These are phyloP conservation scores for Microcera coccophila DNA, from an alignment of 2,329 filamentous ascomycete genomes.

Conservation along the genomic window DNA sequence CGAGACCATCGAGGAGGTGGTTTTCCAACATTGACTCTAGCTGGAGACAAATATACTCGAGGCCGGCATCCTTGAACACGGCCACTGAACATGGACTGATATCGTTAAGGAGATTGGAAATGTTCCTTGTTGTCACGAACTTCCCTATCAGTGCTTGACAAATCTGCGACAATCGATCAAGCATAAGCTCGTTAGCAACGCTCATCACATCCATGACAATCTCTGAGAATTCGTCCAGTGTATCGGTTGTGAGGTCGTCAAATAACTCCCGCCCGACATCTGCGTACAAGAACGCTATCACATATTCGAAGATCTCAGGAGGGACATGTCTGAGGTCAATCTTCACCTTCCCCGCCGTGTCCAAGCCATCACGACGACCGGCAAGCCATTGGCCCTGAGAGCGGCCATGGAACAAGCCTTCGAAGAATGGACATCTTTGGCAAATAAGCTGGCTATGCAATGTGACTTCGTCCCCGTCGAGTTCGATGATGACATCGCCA, in stretches of 20 bases:
- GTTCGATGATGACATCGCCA: constrained; percentile 73
- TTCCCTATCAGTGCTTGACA: constrained; percentile 81
- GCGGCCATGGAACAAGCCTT: constrained; percentile 83
- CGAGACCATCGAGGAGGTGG: constrained; percentile 77
- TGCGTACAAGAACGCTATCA: constrained; percentile 77
- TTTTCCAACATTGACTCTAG: constrained; percentile 91
- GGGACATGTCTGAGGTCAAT: constrained; percentile 83
- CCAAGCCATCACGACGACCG: constrained; percentile 52
- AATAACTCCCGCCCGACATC: constrained; percentile 80
- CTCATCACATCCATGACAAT: constrained; percentile 87
- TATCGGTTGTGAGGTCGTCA: constrained; percentile 64
- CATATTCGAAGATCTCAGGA: constrained; percentile 68
- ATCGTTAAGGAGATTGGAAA: constrained; percentile 78
- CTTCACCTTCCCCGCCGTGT: constrained; percentile 46
- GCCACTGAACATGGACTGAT: constrained; percentile 79
- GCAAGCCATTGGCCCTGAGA: constrained; percentile 81
- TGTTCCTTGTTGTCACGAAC: constrained; percentile 82
- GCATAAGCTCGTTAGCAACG: constrained; percentile 90
- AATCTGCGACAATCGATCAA: constrained; percentile 83
- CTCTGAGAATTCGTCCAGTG: constrained; percentile 81
- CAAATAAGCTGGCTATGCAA: constrained; percentile 79
- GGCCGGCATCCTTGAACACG: constrained; percentile 79
- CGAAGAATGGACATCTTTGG: constrained; percentile 85
- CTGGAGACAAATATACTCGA: constrained; percentile 90
- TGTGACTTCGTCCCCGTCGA: constrained; percentile 67